phyloP scores from a whole-genome alignment of 495 filamentous ascomycete genomes.

The Corynascus novoguineensis region DNA sequence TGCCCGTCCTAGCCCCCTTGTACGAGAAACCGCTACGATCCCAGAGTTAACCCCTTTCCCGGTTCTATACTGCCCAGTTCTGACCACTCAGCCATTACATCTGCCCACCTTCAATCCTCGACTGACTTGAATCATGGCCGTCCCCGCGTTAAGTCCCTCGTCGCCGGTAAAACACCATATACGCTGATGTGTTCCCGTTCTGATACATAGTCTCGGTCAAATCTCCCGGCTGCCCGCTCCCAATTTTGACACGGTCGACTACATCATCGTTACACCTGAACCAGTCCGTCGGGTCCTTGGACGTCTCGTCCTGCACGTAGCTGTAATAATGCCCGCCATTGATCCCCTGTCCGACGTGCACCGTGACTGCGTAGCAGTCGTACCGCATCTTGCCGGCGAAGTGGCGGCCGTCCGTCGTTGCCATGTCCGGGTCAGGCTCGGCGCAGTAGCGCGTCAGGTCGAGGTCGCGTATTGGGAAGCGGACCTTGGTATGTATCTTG shows the following conservation, averaged over 20 bases:
- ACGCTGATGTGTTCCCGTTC: conserved; percentile 20
- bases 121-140: background rate
- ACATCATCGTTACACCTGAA: conserved; percentile 29
- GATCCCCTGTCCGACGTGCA: conserved; percentile 28
- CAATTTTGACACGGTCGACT: conserved; percentile 28
- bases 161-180: conserved; percentile 29
- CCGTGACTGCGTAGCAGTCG: conserved; percentile 43
- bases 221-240: conserved; percentile 4
- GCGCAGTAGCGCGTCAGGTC: conserved; percentile 33
- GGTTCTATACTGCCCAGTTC: background rate
- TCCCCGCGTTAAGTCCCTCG: conserved; percentile 11
- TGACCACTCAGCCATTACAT: background rate
- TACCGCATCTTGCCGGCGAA: conserved; percentile 32
- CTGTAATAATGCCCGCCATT: conserved; percentile 42
- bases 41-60: background rate
- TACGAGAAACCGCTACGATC: too few relatives aligned
- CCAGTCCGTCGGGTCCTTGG: conserved; percentile 30
- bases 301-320: conserved; percentile 32
- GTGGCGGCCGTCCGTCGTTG: conserved; percentile 18
- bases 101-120: too few relatives aligned
- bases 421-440: conserved; percentile 17
- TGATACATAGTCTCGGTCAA: conserved; percentile 23
- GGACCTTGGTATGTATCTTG: conserved; percentile 29
- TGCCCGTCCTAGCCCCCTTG: too few relatives aligned
- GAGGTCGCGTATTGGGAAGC: conserved; percentile 33